phyloP scores from a whole-genome alignment of 805 yeast species.

The Wickerhamomyces subpelliculosus region DNA sequence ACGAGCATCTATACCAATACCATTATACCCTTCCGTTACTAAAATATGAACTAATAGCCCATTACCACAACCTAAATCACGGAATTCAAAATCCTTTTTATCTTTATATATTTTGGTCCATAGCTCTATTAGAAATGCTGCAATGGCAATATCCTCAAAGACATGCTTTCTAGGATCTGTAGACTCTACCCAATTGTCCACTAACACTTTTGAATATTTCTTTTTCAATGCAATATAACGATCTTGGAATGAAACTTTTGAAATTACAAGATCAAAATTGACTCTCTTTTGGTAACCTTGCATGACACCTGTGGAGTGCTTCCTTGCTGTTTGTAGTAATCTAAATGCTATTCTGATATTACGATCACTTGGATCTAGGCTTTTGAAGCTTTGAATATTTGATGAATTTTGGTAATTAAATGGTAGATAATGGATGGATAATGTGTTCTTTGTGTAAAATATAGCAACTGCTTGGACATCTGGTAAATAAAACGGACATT shows the following conservation, averaged over 20 bases:
- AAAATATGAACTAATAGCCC: slow-evolving; percentile 78
- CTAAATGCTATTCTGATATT: slow-evolving; percentile 78
- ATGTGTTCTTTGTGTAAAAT: slow-evolving; percentile 32
- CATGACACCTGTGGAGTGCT: slow-evolving; percentile 79
- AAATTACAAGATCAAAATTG: slow-evolving; percentile 79
- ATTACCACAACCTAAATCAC: slow-evolving; percentile 94
- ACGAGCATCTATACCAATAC: slow-evolving; percentile 86
- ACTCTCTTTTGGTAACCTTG: slow-evolving; percentile 85
- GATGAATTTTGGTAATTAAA: slow-evolving; percentile 31
- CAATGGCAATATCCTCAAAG: slow-evolving; percentile 92
- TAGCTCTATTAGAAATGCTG: slow-evolving; percentile 84
- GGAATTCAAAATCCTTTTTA: slow-evolving; percentile 49
- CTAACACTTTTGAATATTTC: slow-evolving; percentile 67
- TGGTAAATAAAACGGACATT: slow-evolving; percentile 87
- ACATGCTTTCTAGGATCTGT: slow-evolving; percentile 96
- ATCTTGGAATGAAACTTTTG: slow-evolving; percentile 77
- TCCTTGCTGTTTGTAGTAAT: slow-evolving; percentile 68
- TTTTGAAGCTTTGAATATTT: slow-evolving; percentile 20
- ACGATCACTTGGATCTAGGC: slow-evolving; percentile 44
- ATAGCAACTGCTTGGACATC: slow-evolving; percentile 75
- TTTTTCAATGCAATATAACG: slow-evolving; percentile 74
- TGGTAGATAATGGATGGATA: slow-evolving; percentile 75
- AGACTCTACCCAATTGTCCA: slow-evolving; percentile 83
- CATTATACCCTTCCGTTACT: slow-evolving; percentile 70
- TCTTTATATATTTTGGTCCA: slow-evolving; percentile 54